These are phyloP conservation scores for Wakefieldia striispora DNA, from an alignment of 768 basidiomycete genomes.

Conservation along the genomic window DNA sequence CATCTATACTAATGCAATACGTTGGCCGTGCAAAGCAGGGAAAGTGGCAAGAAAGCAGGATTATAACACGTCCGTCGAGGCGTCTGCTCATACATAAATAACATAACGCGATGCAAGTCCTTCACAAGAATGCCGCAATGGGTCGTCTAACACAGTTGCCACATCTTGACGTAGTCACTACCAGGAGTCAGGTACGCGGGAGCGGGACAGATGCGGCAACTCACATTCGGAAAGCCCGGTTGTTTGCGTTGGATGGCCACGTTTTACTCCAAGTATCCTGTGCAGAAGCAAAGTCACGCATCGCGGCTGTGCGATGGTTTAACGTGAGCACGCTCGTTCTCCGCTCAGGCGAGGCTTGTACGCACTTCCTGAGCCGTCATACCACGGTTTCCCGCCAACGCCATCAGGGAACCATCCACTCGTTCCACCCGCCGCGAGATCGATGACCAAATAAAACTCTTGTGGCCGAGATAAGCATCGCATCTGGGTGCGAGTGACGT, in stretches of 20 bases:
- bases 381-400: conserved; percentile 62
- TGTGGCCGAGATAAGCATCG: conserved; percentile 21
- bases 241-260: conserved; percentile 64
- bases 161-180: conserved; percentile 35
- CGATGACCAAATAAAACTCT: conserved; percentile 81
- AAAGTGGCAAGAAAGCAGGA: background rate
- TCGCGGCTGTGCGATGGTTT: conserved; percentile 41
- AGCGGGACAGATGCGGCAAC: background rate
- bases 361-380: conserved; percentile 54
- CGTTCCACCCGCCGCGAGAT: conserved; percentile 79
- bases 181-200: background rate
- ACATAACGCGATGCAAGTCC: no score
- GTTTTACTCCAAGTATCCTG: conserved; percentile 70
- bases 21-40: no score
- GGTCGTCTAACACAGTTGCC: conserved; percentile 26
- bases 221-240: conserved; percentile 70
- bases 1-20: no score
- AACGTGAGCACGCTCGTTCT: conserved; percentile 18
- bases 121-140: background rate
- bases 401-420: conserved; percentile 49
- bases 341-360: conserved; percentile 7
- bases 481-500: background rate
- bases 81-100: no score
- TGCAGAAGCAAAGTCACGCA: conserved; percentile 63
- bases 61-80: background rate